These are phyloP conservation scores for Phalaenopsis hybrid DNA, from an alignment of 116 monocot genomes.

Conservation along the genomic window DNA sequence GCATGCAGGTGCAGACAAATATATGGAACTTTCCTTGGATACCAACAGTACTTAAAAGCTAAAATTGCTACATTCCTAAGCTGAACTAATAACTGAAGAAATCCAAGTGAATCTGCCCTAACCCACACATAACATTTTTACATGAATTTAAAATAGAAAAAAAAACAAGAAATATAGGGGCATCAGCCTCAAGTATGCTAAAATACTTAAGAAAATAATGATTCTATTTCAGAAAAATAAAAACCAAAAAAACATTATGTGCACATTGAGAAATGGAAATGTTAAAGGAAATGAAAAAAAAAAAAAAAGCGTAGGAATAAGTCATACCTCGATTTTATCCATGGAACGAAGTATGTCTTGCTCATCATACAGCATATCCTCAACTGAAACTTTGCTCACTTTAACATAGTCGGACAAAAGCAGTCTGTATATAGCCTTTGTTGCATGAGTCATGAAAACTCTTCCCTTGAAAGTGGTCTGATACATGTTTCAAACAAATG, in stretches of 20 bases:
- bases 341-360: constrained; percentile 84
- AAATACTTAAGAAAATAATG: not conserved
- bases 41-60: not conserved
- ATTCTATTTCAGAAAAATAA: not conserved
- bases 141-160: not conserved
- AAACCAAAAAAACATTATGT: not conserved
- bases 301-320: not conserved
- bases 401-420: constrained; percentile 95
- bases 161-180: not conserved
- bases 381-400: constrained; percentile 99
- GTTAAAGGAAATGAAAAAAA: not conserved
- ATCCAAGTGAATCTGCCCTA: not conserved
- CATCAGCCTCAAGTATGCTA: not conserved
- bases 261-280: not conserved
- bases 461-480: constrained; percentile 91
- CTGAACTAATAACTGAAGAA: not conserved
- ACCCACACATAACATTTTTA: not conserved
- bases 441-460: constrained; percentile 99
- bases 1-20: not conserved
- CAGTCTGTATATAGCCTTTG: constrained; percentile 89
- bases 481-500: not conserved
- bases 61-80: not conserved
- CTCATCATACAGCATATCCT: constrained; percentile 97
- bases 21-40: not conserved
- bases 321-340: constrained; percentile 90